Base-by-base conservation (phyloP, 1,284 basidiomycete species). In the Leccinum subrobustum region DNA sequence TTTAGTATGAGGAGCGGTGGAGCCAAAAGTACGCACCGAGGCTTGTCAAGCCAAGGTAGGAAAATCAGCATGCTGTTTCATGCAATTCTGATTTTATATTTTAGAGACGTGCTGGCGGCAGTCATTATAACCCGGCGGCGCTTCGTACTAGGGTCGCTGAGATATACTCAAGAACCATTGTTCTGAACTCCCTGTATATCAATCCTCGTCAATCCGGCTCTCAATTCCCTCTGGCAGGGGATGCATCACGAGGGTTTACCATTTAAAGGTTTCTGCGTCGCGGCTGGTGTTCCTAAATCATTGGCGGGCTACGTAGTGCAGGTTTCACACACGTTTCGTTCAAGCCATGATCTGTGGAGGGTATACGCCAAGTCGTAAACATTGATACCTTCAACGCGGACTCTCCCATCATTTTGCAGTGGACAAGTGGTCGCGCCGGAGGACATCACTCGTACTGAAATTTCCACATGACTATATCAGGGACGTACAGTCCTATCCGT, bases 401-500 rank as follows among this genome's bases (percentile, higher is more conserved):
- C 77, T 99, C 93, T 84, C 95, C 96, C 18, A 89, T 99, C 77
- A 95, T 99, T 76, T 81, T 98, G 65, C 96, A 98, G 74, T 98
- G 96, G 96, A 99, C 96, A 54, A 96, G 96, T 73, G 97, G 96
- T 57, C 94, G 97, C 69, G 97, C 96, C 18, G 96, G 96, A 68
- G 96, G 96, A 63, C 96, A 99, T 71, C 96, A 99, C 80, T 96
- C 93, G 8, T 98, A 89, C 76, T 96, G 99, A 77, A 96, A 99
- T 77, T 96, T 98, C 86, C 96, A 98, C 75, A 94, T 97, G 76
- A 96, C 97, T 0, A 88, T 99, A 68, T 81, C 98, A 52, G 79
- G 88, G 52, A 98, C 96, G 0, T 99, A 99, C 77, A 83, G 88
- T 53, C 79, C 91, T 20, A 97, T 99, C 73, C 91, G 96, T 64